phyloP scores from a whole-genome alignment of 2,329 filamentous ascomycete species.

The Eurotiales sp. region DNA sequence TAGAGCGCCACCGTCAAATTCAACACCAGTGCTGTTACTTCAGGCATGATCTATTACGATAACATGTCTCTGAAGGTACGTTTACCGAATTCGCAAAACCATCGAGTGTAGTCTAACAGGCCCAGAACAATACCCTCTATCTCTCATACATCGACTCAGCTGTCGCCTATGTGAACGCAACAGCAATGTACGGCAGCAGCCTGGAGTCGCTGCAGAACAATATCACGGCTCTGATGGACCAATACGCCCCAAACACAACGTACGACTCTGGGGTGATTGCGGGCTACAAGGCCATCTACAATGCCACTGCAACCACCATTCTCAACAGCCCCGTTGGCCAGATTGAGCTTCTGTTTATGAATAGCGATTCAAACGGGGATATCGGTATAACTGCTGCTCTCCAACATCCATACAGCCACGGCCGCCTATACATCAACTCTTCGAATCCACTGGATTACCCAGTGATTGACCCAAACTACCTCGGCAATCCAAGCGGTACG shows the following conservation, averaged over 20 bases:
- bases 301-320: constrained; percentile 23
- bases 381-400: constrained; percentile 26
- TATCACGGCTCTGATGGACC: constrained; percentile 18
- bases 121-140: constrained; percentile 22
- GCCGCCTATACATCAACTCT: constrained; percentile 29
- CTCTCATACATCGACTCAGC: constrained; percentile 27
- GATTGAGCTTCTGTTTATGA: constrained; percentile 28
- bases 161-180: constrained; percentile 26
- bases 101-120: too few relatives aligned
- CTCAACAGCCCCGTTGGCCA: constrained; percentile 23
- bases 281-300: constrained; percentile 27
- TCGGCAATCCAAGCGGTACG: constrained; percentile 24
- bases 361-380: constrained; percentile 25
- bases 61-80: constrained; percentile 25
- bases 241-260: constrained; percentile 23
- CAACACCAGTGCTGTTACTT: constrained; percentile 25
- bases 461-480: constrained; percentile 28
- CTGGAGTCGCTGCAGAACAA: constrained; percentile 15
- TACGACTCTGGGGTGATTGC: constrained; percentile 22
- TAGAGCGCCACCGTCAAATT: constrained; percentile 30
- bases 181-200: constrained; percentile 19
- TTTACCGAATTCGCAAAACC: too few relatives aligned
- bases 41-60: constrained; percentile 28
- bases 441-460: constrained; percentile 27
- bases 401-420: constrained; percentile 29